phyloP scores from a whole-genome alignment of 2,329 filamentous ascomycete genomes.

The Alternaria viburni region DNA sequence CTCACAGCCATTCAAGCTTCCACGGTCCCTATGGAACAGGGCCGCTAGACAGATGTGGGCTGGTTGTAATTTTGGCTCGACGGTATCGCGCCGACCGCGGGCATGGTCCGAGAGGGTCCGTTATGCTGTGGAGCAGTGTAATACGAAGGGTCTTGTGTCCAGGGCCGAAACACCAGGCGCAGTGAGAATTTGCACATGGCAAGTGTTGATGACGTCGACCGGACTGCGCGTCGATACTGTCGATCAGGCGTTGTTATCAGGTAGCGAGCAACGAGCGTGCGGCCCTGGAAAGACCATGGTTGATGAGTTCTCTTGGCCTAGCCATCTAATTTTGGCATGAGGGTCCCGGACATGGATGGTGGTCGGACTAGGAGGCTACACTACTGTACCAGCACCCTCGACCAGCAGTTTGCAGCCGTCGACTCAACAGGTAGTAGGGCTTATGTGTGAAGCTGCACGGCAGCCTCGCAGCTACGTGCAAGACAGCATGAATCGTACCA shows the following conservation, averaged over 20 bases:
- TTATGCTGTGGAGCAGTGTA: constrained; percentile 7
- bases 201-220: constrained; percentile 8
- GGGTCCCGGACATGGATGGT: constrained; percentile 15
- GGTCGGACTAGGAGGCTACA: constrained; percentile 1
- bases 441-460: not conserved
- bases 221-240: not conserved
- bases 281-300: not conserved
- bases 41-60: constrained; percentile 20
- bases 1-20: constrained; percentile 18
- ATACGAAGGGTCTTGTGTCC: constrained; percentile 8
- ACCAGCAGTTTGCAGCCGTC: constrained; percentile 8
- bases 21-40: constrained; percentile 17
- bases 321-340: constrained; percentile 24
- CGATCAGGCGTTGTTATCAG: constrained; percentile 7
- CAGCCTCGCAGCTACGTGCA: constrained; percentile 1
- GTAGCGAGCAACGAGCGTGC: constrained; percentile 3
- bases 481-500: not conserved
- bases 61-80: constrained; percentile 11
- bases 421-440: not conserved
- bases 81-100: constrained; percentile 18
- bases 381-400: constrained; percentile 6
- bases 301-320: constrained; percentile 1
- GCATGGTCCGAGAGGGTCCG: constrained; percentile 9
- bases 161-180: constrained; percentile 16
- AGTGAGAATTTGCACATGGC: constrained; percentile 1